phyloP scores from a whole-genome alignment of 176 grass and related monocot species.

The Ensete ventricosum region DNA sequence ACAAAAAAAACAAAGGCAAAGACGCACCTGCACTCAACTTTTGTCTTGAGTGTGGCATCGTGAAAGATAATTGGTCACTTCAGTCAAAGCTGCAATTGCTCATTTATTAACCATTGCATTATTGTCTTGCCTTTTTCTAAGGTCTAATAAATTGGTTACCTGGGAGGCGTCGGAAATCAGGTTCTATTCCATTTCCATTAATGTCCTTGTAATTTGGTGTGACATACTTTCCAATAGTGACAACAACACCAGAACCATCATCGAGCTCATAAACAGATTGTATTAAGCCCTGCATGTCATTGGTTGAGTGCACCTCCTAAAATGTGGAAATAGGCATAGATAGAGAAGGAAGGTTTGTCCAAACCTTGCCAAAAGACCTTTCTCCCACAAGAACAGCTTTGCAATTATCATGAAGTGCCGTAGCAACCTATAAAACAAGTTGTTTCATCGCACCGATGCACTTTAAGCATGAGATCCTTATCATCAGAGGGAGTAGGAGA shows the following conservation, averaged over 20 bases:
- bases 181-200: conserved; percentile 92
- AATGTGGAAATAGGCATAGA: background rate
- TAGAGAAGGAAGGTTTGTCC: background rate
- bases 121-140: background rate
- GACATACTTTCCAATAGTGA: conserved; percentile 88
- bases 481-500: conserved; percentile 12
- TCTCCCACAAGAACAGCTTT: conserved; percentile 93
- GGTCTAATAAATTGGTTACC: conserved; percentile 31
- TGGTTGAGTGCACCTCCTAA: background rate
- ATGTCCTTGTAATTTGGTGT: conserved; percentile 83
- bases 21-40: conserved; percentile 29
- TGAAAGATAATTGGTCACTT: conserved; percentile 67
- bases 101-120: conserved; percentile 11
- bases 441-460: background rate
- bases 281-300: conserved; percentile 68
- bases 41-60: conserved; percentile 38
- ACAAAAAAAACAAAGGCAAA: no score
- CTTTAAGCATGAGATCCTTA: conserved; percentile 9
- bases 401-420: conserved; percentile 98
- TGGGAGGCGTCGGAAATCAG: conserved; percentile 65
- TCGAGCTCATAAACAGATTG: conserved; percentile 95
- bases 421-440: conserved; percentile 60
- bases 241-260: conserved; percentile 92
- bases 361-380: conserved; percentile 91
- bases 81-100: conserved; percentile 45